Conservation (phyloP, 2,329 filamentous ascomycete species). For the Ophiostoma novo-ulmi region DNA sequence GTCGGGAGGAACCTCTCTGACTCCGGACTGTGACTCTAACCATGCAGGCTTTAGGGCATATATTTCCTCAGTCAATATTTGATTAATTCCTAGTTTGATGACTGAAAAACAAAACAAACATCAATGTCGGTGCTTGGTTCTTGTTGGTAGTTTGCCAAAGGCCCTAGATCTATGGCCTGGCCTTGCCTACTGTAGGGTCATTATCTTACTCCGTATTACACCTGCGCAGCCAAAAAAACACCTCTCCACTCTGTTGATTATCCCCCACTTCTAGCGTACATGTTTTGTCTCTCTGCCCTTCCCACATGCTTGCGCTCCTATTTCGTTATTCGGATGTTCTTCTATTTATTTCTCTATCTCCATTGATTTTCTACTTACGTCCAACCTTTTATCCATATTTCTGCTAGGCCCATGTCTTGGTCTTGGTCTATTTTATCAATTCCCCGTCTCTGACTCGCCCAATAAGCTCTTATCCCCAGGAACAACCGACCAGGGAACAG, state of each 20-base stretch:
- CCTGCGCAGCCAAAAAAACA: background rate
- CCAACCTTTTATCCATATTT: background rate
- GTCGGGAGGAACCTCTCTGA: background rate
- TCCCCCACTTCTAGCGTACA: slow-evolving; percentile 20
- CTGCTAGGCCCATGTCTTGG: slow-evolving; percentile 8
- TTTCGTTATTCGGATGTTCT: slow-evolving; percentile 12
- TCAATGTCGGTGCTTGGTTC: background rate
- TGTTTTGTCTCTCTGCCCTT: slow-evolving; percentile 24
- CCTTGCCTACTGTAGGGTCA: background rate
- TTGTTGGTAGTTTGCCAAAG: background rate
- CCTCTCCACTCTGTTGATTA: slow-evolving; percentile 11
- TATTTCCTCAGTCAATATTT: background rate
- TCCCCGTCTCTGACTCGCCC: slow-evolving; percentile 28
- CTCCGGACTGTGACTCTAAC: background rate
- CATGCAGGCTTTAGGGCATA: background rate
- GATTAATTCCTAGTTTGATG: background rate
- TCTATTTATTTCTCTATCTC: background rate
- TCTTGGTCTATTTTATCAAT: slow-evolving; percentile 26
- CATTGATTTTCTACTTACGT: slow-evolving; percentile 4
- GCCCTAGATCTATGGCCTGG: background rate
- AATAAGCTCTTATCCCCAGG: slow-evolving; percentile 21
- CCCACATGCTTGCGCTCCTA: slow-evolving; percentile 22
- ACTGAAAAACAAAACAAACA: background rate
- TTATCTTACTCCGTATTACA: background rate
- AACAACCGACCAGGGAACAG: background rate